A percentile compares a stretch with the other conserved stretches of the same genome.
Conservation (phyloP, 140 eudicot genomes). For the Erigeron philadelphicus region DNA sequence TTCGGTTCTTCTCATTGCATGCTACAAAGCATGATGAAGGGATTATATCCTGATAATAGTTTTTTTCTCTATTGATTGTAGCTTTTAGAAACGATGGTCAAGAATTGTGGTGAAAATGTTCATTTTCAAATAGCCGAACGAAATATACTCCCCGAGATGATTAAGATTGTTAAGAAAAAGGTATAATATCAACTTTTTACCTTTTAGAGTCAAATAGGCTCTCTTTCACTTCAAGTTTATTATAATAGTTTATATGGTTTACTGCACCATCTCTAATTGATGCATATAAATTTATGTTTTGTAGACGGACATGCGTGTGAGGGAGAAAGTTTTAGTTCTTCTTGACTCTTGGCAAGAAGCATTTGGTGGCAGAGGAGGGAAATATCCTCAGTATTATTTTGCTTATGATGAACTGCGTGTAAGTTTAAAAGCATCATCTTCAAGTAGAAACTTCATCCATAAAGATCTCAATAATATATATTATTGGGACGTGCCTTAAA, state of each 20-base stretch:
- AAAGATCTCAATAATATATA: neutral
- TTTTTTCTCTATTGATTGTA: slow-evolving; percentile 24
- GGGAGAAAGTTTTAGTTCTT: slow-evolving; percentile 72
- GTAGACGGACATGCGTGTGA: slow-evolving; percentile 86
- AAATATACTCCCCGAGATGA: slow-evolving; percentile 74
- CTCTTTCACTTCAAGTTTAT: neutral
- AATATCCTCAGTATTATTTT: slow-evolving; percentile 77
- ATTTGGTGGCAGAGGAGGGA: slow-evolving; percentile 91
- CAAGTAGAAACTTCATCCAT: neutral
- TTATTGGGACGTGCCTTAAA: neutral
- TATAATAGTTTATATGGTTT: neutral
- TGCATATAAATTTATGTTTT: slow-evolving; percentile 19
- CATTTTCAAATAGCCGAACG: slow-evolving; percentile 78
- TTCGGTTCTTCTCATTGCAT: neutral
- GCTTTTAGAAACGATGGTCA: slow-evolving; percentile 97
- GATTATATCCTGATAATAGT: neutral
- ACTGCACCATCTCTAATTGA: neutral
- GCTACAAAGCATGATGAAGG: neutral
- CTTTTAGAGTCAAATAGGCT: neutral
- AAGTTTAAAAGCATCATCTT: slow-evolving; percentile 7
- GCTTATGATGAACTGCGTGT: slow-evolving; percentile 95
- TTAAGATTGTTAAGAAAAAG: slow-evolving; percentile 84
- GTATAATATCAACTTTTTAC: slow-evolving; percentile 24
- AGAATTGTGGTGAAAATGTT: slow-evolving; percentile 91
- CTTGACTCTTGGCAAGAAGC: slow-evolving; percentile 96